Percentiles rank a stretch among this genome's conserved stretches.
Conservation (phyloP, 31 red algal genomes). For the Asparagopsis taxiformis region DNA sequence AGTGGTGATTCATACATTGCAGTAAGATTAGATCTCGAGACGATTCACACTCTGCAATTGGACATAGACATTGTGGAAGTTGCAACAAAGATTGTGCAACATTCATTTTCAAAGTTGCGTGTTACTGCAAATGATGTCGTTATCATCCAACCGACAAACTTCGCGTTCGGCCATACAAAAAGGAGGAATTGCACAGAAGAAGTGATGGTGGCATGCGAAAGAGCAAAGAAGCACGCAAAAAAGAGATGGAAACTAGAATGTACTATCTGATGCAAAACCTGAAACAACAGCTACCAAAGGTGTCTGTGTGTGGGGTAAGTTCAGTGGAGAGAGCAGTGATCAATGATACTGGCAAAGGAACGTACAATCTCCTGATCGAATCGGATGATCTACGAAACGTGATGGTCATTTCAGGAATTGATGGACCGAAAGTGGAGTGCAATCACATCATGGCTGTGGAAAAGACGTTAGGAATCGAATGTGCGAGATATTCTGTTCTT, state of each 20-base stretch:
- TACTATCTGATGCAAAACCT: conserved; percentile 60
- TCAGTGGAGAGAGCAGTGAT: conserved; percentile 74
- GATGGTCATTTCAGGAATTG: conserved; percentile 82
- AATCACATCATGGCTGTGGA: conserved; percentile 98
- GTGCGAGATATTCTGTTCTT: conserved; percentile 72
- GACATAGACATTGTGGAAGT: conserved; percentile 61
- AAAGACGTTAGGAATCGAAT: conserved; percentile 89
- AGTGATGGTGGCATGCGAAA: conserved; percentile 8
- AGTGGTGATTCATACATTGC: conserved; percentile 78
- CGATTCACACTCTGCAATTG: conserved; percentile 74
- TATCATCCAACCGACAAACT: conserved; percentile 62
- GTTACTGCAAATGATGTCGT: conserved; percentile 47
- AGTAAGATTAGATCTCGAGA: conserved; percentile 67
- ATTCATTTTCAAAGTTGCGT: conserved; percentile 53
- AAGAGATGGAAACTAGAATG: conserved; percentile 51
- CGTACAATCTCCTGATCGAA: conserved; percentile 82
- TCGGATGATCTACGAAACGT: conserved; percentile 74
- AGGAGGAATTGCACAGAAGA: conserved; percentile 16
- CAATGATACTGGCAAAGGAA: conserved; percentile 41
- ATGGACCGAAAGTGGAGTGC: conserved; percentile 63
- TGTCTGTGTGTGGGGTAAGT: conserved; percentile 71
- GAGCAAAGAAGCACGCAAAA: conserved; percentile 53
- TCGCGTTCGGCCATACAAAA: conserved; percentile 28
- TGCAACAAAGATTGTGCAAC: conserved; percentile 38
- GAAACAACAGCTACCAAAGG: conserved; percentile 62